phyloP scores from a whole-genome alignment of 192 early-diverging fungal species.

The Coemansia sp. region DNA sequence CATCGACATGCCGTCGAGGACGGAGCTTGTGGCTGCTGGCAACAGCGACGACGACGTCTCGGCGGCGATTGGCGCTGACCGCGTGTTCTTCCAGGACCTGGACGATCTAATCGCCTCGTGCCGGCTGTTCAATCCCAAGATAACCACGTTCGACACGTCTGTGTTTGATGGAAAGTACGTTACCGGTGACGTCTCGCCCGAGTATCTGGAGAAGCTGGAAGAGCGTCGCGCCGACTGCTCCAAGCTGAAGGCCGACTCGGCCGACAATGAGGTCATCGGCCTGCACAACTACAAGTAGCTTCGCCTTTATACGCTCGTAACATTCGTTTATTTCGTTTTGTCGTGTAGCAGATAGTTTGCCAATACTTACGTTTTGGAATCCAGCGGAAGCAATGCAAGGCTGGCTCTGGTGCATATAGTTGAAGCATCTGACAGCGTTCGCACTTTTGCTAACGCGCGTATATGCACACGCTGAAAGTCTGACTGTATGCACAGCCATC shows the following conservation, averaged over 20 bases:
- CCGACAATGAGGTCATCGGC: conserved; percentile 48
- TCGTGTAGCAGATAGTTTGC: background rate
- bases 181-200: conserved; percentile 71
- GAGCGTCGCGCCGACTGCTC: conserved; percentile 41
- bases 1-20: conserved; percentile 97
- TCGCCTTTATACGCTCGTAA: no score
- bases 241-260: conserved; percentile 32
- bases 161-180: conserved; percentile 96
- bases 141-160: conserved; percentile 89
- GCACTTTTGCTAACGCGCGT: background rate
- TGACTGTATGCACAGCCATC: background rate
- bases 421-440: background rate
- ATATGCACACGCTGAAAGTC: background rate
- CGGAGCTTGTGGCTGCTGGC: conserved; percentile 85
- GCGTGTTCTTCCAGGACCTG: conserved; percentile 90
- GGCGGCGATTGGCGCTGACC: conserved; percentile 87
- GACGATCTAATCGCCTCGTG: conserved; percentile 84
- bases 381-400: background rate
- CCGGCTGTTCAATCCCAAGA: conserved; percentile 78
- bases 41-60: conserved; percentile 85
- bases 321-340: no score
- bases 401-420: background rate
- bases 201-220: conserved; percentile 65
- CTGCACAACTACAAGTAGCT: conserved; percentile 54
- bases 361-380: background rate